A percentile compares a stretch with the other conserved stretches of the same genome.
phyloP scores from a whole-genome alignment of 768 basidiomycete genomes.

The Lactarius quietus region DNA sequence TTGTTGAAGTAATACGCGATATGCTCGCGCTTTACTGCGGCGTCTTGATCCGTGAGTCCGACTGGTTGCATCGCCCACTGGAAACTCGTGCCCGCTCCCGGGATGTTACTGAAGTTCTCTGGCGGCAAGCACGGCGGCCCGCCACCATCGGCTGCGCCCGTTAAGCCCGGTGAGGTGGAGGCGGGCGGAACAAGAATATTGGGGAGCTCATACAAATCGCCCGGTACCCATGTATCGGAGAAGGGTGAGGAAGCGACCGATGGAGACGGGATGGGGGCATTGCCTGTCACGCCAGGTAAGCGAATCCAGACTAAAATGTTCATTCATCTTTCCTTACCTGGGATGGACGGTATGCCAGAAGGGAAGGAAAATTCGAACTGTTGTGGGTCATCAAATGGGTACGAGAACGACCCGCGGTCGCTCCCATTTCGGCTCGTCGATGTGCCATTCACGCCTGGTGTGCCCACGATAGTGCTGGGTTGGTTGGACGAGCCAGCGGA shows the following conservation, averaged over 20 bases:
- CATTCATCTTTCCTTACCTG: conserved; percentile 11
- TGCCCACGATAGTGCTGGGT: conserved; percentile 14
- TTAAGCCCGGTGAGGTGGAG: conserved; percentile 6
- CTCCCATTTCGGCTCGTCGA: conserved; percentile 3
- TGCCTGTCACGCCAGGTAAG: conserved; percentile 17
- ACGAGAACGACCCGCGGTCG: conserved; percentile 20
- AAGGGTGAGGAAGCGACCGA: conserved; percentile 9
- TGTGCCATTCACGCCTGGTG: conserved; percentile 1
- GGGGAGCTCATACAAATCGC: conserved; percentile 9
- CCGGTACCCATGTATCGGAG: conserved; percentile 14
- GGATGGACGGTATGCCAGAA: conserved; percentile 20
- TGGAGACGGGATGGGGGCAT: conserved; percentile 8
- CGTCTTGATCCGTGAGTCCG: conserved; percentile 23
- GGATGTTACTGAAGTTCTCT: conserved; percentile 21
- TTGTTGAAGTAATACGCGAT: conserved; percentile 74
- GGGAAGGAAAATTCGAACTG: conserved; percentile 22
- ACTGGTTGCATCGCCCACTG: conserved; percentile 20
- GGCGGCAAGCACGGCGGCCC: conserved; percentile 9
- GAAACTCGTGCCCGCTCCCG: conserved; percentile 10
- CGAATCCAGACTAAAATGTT: neutral
- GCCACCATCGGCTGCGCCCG: conserved; percentile 4
- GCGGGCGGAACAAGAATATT: conserved; percentile 3
- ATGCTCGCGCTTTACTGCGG: conserved; percentile 21
- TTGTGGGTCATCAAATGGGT: conserved; percentile 12
- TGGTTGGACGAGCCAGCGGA: conserved; percentile 38